Conservation (phyloP, 1,284 basidiomycete genomes). For the Fomes fomentarius region DNA sequence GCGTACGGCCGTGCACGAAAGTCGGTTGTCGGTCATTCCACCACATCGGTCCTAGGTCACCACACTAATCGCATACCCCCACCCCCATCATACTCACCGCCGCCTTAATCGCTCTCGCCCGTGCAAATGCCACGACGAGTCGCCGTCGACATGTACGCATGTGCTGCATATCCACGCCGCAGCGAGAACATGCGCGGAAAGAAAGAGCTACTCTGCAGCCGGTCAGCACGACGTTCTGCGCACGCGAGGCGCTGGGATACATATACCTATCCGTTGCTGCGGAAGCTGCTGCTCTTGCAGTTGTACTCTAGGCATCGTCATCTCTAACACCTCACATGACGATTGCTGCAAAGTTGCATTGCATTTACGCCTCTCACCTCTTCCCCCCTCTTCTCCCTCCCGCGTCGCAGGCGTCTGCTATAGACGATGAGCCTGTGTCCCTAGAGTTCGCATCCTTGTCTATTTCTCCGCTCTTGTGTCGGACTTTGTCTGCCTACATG, state of each 20-base stretch:
- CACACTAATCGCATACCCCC: conserved; percentile 5
- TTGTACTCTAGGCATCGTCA: background rate
- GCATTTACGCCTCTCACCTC: background rate
- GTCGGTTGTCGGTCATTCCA: conserved; percentile 22
- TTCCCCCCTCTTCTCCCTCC: background rate
- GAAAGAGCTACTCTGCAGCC: background rate
- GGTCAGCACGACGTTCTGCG: background rate
- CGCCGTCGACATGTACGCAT: background rate
- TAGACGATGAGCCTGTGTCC: too few species aligned
- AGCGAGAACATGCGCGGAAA: background rate
- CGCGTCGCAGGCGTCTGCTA: background rate
- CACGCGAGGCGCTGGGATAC: background rate
- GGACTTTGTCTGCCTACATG: too few species aligned
- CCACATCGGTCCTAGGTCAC: conserved; percentile 21
- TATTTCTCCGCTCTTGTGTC: too few species aligned
- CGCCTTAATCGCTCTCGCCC: conserved; percentile 3
- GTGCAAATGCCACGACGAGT: conserved; percentile 3
- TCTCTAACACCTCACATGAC: background rate
- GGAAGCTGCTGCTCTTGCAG: conserved; percentile 1
- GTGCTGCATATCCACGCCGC: conserved; percentile 2
- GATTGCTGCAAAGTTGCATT: background rate
- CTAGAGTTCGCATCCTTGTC: too few species aligned
- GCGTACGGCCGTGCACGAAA: conserved; percentile 14
- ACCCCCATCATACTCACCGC: background rate
- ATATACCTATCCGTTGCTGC: background rate